Conservation (phyloP, 768 basidiomycete genomes). For the Polyporus arcularius region DNA sequence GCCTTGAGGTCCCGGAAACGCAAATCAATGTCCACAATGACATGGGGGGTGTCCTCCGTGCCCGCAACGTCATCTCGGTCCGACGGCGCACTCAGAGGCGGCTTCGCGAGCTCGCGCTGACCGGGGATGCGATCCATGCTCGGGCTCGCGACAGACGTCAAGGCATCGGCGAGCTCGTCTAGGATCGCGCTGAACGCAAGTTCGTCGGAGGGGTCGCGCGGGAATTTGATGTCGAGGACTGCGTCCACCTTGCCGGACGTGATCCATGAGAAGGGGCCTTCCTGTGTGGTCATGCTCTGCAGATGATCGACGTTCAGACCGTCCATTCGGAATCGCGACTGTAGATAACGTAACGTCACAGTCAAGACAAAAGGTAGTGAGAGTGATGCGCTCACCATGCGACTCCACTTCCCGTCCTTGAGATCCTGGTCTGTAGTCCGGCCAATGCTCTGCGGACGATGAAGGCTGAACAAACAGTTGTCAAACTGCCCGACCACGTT, state of each 20-base stretch:
- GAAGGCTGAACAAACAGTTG: conserved; percentile 95
- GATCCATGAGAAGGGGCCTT: conserved; percentile 96
- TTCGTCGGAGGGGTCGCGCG: conserved; percentile 69
- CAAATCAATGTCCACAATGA: conserved; percentile 90
- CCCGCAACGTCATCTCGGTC: conserved; percentile 35
- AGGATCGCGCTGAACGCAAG: conserved; percentile 80
- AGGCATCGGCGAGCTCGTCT: conserved; percentile 88
- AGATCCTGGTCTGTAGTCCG: conserved; percentile 85
- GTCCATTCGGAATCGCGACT: conserved; percentile 96
- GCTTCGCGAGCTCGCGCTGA: conserved; percentile 82
- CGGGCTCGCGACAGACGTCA: conserved; percentile 50
- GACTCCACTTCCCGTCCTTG: conserved; percentile 80
- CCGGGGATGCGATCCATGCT: conserved; percentile 74
- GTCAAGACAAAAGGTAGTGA: conserved; percentile 7
- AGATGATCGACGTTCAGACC: conserved; percentile 96
- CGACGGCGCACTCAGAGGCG: conserved; percentile 76
- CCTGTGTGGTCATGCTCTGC: conserved; percentile 77
- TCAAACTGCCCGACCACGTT: conserved; percentile 97
- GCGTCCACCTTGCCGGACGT: conserved; percentile 96
- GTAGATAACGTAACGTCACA: not conserved
- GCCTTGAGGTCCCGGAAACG: conserved; percentile 96
- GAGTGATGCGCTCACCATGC: conserved; percentile 66
- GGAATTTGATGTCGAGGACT: conserved; percentile 97
- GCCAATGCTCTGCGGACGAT: conserved; percentile 94
- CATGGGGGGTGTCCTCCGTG: conserved; percentile 43